These are phyloP conservation scores for Sugiyamaella novakii DNA, from an alignment of 1,139 yeast genomes.

Conservation along the genomic window DNA sequence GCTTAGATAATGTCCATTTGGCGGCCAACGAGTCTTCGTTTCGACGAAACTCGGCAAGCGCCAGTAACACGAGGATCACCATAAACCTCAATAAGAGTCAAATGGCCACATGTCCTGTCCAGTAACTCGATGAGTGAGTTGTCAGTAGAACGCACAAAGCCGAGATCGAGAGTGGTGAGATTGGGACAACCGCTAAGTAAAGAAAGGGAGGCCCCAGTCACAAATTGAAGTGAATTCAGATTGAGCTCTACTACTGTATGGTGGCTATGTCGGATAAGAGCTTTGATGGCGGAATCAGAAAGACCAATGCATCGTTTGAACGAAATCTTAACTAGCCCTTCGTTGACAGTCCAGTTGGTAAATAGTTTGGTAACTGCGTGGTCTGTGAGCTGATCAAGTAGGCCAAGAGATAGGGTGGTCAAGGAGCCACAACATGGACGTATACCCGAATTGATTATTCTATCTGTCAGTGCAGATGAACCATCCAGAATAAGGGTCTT, in stretches of 20 bases:
- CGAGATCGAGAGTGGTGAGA: conserved; percentile 65
- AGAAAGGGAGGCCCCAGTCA: conserved; percentile 55
- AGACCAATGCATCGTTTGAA: conserved; percentile 67
- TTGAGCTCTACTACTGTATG: conserved; percentile 66
- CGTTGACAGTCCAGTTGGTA: conserved; percentile 53
- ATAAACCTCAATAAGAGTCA: conserved; percentile 71
- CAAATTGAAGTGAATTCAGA: conserved; percentile 66
- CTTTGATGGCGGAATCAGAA: conserved; percentile 61
- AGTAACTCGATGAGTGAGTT: conserved; percentile 59
- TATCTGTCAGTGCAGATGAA: conserved; percentile 70
- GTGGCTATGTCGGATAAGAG: conserved; percentile 64
- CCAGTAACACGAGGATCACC: conserved; percentile 73
- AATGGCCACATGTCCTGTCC: conserved; percentile 58
- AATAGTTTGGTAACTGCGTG: conserved; percentile 65
- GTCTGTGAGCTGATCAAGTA: conserved; percentile 64
- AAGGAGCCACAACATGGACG: conserved; percentile 58
- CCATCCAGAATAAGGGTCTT: conserved; percentile 66
- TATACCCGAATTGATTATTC: conserved; percentile 59
- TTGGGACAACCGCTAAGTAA: conserved; percentile 54
- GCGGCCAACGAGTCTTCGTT: conserved; percentile 70
- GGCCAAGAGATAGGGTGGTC: conserved; percentile 54
- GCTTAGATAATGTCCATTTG: conserved; percentile 61
- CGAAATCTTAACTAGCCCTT: conserved; percentile 63
- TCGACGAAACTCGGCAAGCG: conserved; percentile 48
- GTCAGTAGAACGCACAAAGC: conserved; percentile 75